A percentile compares a stretch with the other conserved stretches of the same genome.
Conservation (phyloP, 2,329 filamentous ascomycete genomes). For the Penicillium janthinellum region DNA sequence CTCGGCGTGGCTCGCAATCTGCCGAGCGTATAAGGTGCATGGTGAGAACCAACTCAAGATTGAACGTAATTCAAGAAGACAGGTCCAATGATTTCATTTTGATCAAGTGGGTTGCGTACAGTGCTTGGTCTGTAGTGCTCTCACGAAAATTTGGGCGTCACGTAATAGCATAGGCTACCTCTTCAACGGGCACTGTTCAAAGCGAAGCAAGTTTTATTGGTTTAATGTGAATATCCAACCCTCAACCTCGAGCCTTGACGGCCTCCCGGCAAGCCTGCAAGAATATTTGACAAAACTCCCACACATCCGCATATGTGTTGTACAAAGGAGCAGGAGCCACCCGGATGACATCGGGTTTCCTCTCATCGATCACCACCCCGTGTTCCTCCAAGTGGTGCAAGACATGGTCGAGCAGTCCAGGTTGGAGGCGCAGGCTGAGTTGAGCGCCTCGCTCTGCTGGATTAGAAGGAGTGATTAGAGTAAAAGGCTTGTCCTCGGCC, state of each 20-base stretch:
- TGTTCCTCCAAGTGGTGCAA: constrained; percentile 64
- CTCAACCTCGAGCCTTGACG: constrained; percentile 20
- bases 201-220: not conserved
- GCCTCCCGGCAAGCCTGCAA: constrained; percentile 50
- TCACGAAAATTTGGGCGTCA: not conserved
- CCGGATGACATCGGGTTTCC: constrained; percentile 81
- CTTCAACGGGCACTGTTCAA: not conserved
- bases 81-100: no score
- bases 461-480: constrained; percentile 69
- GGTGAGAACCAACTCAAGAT: no score
- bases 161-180: not conserved
- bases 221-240: not conserved
- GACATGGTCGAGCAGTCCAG: constrained; percentile 71
- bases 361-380: constrained; percentile 77
- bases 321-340: constrained; percentile 84
- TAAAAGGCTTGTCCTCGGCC: constrained; percentile 50
- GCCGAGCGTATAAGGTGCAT: not conserved
- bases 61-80: no score
- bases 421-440: constrained; percentile 69
- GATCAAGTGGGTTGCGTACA: no score
- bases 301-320: constrained; percentile 76
- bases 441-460: constrained; percentile 73
- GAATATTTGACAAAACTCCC: constrained; percentile 60
- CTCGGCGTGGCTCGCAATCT: not conserved
- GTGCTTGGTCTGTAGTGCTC: no score